phyloP scores from a whole-genome alignment of 495 filamentous ascomycete genomes.

The Annulohypoxylon stygium region DNA sequence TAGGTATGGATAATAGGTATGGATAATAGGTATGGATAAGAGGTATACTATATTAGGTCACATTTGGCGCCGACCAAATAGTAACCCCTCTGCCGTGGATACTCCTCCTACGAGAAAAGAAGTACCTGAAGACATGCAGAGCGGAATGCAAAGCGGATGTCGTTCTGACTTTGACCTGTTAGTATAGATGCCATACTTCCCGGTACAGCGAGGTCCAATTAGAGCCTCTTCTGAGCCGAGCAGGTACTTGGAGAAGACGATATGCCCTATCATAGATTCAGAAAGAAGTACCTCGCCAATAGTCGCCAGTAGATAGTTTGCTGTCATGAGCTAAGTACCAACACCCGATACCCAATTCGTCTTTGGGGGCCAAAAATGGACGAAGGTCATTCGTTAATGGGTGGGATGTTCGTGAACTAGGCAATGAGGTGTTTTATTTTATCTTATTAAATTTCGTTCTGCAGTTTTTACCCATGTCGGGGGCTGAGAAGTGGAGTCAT shows the following conservation, averaged over 20 bases:
- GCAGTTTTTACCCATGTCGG: constrained; percentile 3
- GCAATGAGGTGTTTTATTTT: constrained; percentile 26
- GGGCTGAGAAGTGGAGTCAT: constrained; percentile 31
- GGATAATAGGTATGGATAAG: no score
- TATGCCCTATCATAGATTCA: not conserved
- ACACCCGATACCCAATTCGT: constrained; percentile 8
- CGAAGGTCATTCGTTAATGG: constrained; percentile 11
- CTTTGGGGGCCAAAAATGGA: constrained; percentile 30
- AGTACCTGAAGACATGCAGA: constrained; percentile 6
- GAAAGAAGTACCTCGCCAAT: constrained; percentile 4
- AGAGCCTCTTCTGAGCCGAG: not conserved
- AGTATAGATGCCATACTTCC: not conserved
- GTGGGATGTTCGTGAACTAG: constrained; percentile 8
- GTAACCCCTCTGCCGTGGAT: constrained; percentile 10
- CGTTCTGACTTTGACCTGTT: not conserved
- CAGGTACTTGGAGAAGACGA: constrained; percentile 3
- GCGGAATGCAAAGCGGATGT: constrained; percentile 4
- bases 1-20: not conserved
- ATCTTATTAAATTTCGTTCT: no score
- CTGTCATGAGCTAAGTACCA: constrained; percentile 17
- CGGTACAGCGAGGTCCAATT: not conserved
- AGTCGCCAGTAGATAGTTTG: not conserved
- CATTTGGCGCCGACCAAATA: constrained; percentile 16
- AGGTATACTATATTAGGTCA: constrained; percentile 30
- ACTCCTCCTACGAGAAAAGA: not conserved